Base-by-base conservation (phyloP, 176 grass and related monocot genomes). In the Carex cristatella region DNA sequence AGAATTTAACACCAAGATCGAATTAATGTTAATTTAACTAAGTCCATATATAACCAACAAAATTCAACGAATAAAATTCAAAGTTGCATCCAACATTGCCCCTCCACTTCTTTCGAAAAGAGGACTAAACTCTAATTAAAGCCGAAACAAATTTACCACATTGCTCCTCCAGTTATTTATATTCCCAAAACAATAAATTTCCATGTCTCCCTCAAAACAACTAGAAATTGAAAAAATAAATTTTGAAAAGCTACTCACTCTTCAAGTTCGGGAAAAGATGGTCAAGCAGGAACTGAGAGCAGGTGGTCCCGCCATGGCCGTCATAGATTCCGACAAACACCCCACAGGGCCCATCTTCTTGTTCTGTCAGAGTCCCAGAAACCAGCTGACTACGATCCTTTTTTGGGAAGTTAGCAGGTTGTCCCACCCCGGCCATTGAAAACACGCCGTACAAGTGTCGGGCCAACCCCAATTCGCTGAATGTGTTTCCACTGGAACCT, bases 341-440 rank as follows among this genome's bases (percentile, higher is more conserved):
- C 7, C 80, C 80, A 10, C 38, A 10, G 7, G 61, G 42, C 62
- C 42, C 80, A 54, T 83, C 55, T 1, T 8, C 16, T 6, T 1
- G 38, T 55, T 83, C 10, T 53, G 84, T 81, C 11, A 76, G 79
- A 10, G 84, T 10, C 16, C 70, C 87, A 30, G 79, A 75, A 46
- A 86, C 40, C 49, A 91, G 63, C 68, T 91, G 83, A 54, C 79
- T 81, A 70, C 82, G 79, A 85, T 91, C 89, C 86, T 91, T 86
- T 8, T 85, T 87, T 4, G 12, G 51, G 18, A 1, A 2, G 79
- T 91, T 91, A 3, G 86, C 86, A 40, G 38, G 4, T 40, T 4
- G 38, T 31, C 85, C 78, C 5, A 18, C 82, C 9, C 82, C 79
- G 44, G 89, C 89, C 81, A 91, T 88, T 0, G 89, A 91, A 53